These are phyloP conservation scores for Lithospermum erythrorhizon DNA, from an alignment of 257 asterid genomes.

Conservation along the genomic window DNA sequence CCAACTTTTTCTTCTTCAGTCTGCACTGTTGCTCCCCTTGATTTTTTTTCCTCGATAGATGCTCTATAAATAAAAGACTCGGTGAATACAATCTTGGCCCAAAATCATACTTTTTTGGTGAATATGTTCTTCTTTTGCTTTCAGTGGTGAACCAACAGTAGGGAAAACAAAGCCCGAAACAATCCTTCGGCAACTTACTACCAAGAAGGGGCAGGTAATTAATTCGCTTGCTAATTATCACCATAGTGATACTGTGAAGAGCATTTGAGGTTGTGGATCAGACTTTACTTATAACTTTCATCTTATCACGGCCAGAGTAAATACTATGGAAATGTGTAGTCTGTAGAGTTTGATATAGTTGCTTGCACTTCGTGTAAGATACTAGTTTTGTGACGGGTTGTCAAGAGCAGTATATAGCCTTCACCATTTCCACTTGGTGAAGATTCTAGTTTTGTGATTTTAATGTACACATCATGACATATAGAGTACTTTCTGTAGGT, in stretches of 20 bases:
- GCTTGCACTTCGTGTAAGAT: neutral
- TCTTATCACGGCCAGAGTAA: neutral
- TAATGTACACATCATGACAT: neutral
- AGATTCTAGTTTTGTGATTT: neutral
- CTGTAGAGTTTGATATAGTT: neutral
- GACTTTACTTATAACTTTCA: neutral
- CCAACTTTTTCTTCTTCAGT: too few relatives aligned
- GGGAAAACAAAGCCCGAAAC: slow-evolving; percentile 94
- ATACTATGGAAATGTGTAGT: neutral
- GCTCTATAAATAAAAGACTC: too few relatives aligned
- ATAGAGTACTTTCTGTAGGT: slow-evolving; percentile 36
- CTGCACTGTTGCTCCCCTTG: too few relatives aligned
- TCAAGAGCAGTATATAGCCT: neutral
- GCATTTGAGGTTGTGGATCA: neutral
- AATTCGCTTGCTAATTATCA: neutral
- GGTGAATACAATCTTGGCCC: neutral
- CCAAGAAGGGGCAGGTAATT: slow-evolving; percentile 92
- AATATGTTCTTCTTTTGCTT: slow-evolving; percentile 14
- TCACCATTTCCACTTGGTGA: neutral
- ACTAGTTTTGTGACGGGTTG: neutral
- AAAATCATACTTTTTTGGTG: neutral
- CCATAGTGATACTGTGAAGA: neutral
- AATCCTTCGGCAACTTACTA: slow-evolving; percentile 91
- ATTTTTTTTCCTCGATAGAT: too few relatives aligned
- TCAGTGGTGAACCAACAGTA: slow-evolving; percentile 84